Base-by-base conservation (phyloP, 345 rosid species). In the Aquilaria malaccensis region DNA sequence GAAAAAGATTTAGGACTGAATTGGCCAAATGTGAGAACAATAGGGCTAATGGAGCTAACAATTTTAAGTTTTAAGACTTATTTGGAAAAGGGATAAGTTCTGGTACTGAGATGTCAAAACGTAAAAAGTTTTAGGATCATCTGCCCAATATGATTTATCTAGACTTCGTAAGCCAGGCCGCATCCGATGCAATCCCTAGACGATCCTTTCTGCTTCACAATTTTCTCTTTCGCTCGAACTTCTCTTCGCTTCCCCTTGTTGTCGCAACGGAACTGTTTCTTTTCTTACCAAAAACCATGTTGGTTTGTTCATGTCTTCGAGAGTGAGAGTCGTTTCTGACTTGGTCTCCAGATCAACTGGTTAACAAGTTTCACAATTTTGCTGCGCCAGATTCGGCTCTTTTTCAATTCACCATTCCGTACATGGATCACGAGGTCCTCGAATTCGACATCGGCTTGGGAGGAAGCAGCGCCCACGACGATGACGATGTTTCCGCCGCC, bases 371-470 rank as follows among this genome's bases (percentile, higher is more conserved):
- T 41, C 54, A 11, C 12, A 22, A 22, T 58, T 50, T n/a, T 10
- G 53, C 32, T 7, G 33, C 15, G 32, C 53, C 45, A 45, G 62
- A 0, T 10, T 43, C 22, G 13, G 13, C 45, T 2, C 0, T 6
- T 41, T 29, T 22, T 15, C 9, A 2, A 7, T 7, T 32, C 33
- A 10, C 53, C 29, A 15, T 47, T 31, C 15, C 29, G 51, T 49
- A n/a, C 12, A 74, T 77, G 78, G 78, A 77, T 52, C 59, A 63
- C 30, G 81, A 70, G 62, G 78, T 77, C 53, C 74, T 77, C 13
- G 74, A 74, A 56, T 77, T 77, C 67, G 81, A 74, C 65, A 74
- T 77, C 37, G 81, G 73, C 70, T 61, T 77, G 48, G 81, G 72
- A 41, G 71, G 75, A 53, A 70, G 77, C 61, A 73, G 72, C 49